Evolutionary conservation across 1,139 yeast species (phyloP).

Genomic region (Lodderomyces parapsilosis): DNA sequence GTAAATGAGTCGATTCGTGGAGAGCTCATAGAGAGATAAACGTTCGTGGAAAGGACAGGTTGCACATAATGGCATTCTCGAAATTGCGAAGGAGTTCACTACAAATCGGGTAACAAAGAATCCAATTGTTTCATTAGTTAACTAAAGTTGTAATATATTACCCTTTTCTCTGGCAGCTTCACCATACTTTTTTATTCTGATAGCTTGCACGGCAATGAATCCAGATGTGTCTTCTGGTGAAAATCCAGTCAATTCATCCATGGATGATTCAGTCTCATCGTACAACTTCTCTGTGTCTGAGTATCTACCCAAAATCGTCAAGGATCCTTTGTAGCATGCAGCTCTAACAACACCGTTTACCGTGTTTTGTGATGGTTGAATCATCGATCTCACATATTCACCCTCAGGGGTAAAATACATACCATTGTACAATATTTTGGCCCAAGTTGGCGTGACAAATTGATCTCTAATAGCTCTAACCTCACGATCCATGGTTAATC

Average conservation of each 20-base stretch:
- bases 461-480: conserved; percentile 96
- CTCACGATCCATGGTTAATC: conserved; percentile 94
- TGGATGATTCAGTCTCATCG: conserved; percentile 96
- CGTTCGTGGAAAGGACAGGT: too few relatives aligned
- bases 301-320: conserved; percentile 86
- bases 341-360: conserved; percentile 97
- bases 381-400: conserved; percentile 91
- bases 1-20: too few relatives aligned
- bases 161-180: conserved; percentile 87
- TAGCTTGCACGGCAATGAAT: conserved; percentile 95
- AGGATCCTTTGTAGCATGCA: conserved; percentile 87
- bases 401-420: conserved; percentile 98
- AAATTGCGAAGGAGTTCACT: too few relatives aligned
- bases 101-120: too few relatives aligned
- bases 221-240: conserved; percentile 97
- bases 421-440: conserved; percentile 92
- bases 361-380: conserved; percentile 88
- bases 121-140: too few relatives aligned
- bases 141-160: conserved; percentile 39
- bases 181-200: conserved; percentile 97
- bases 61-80: too few relatives aligned
- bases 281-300: conserved; percentile 93
- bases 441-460: conserved; percentile 90
- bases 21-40: too few relatives aligned
- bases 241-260: conserved; percentile 98